Percentiles rank a stretch among this genome's conserved stretches.
phyloP scores from a whole-genome alignment of 2,329 filamentous ascomycete genomes.

The Pezicula rhizophila region DNA sequence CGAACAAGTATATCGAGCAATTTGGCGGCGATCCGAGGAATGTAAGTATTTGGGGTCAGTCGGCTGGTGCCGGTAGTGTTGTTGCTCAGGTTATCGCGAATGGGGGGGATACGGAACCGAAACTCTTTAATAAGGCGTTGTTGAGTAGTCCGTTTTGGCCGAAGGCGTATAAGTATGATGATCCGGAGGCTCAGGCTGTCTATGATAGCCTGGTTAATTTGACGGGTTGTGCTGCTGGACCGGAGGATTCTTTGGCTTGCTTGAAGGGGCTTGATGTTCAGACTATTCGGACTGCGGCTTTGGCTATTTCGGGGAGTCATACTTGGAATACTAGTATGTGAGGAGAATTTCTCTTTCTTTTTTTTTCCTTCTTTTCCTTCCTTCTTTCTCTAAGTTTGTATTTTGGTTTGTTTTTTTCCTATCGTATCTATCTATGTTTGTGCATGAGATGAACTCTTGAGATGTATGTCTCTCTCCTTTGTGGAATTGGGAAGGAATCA shows the following conservation, averaged over 20 bases:
- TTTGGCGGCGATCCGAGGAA: constrained; percentile 54
- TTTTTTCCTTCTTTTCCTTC: too few relatives aligned
- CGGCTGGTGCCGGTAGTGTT: constrained; percentile 47
- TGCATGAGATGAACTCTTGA: too few relatives aligned
- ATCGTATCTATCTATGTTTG: too few relatives aligned
- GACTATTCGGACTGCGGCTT: constrained; percentile 43
- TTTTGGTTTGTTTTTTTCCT: too few relatives aligned
- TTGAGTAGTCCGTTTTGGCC: constrained; percentile 47
- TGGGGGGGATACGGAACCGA: constrained; percentile 30
- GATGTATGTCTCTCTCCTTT: too few relatives aligned
- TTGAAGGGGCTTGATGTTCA: constrained; percentile 49
- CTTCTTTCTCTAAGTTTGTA: too few relatives aligned
- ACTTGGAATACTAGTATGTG: constrained; percentile 44
- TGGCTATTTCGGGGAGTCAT: constrained; percentile 41
- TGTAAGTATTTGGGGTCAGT: constrained; percentile 56
- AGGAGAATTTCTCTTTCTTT: too few relatives aligned
- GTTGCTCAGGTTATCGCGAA: constrained; percentile 47
- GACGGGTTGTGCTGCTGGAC: constrained; percentile 30
- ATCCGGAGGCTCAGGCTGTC: constrained; percentile 35
- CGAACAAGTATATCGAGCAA: constrained; percentile 47
- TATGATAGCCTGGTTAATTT: constrained; percentile 39
- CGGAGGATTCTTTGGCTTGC: constrained; percentile 39
- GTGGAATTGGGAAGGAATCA: too few relatives aligned
- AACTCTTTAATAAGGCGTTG: constrained; percentile 44
- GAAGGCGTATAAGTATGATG: constrained; percentile 45